Evolutionary conservation across 352 stramenopile species (phyloP).

Genomic region (Globisporangium canariense): DNA sequence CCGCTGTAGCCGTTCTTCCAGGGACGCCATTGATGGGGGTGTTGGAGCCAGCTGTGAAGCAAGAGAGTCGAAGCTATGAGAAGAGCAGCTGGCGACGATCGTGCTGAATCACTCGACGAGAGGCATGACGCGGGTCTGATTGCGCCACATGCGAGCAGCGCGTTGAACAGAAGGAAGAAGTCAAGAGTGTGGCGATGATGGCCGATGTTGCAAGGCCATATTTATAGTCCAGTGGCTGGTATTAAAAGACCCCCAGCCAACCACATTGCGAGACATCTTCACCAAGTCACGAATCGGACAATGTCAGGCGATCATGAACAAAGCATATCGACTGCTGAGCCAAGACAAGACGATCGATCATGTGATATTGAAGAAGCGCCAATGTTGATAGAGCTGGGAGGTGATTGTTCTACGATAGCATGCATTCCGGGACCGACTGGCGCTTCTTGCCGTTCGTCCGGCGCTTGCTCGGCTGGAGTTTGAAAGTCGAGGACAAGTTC

Average conservation of each 20-base stretch:
- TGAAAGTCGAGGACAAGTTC: neutral
- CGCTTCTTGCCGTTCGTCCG: constrained; percentile 74
- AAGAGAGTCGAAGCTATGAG: neutral
- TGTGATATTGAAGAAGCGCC: neutral
- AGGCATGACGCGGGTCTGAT: neutral
- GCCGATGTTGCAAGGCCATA: neutral
- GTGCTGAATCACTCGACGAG: neutral
- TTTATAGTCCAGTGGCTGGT: neutral
- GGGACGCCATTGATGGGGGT: constrained; percentile 1
- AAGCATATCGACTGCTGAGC: too few species aligned
- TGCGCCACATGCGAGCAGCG: neutral
- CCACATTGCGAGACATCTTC: neutral
- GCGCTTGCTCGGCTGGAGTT: constrained; percentile 44
- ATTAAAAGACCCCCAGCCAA: neutral
- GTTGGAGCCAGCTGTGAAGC: neutral
- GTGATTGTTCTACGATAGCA: constrained; percentile 25
- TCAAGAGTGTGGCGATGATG: neutral
- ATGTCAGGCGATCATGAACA: neutral
- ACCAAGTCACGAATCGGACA: neutral
- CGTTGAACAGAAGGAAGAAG: neutral
- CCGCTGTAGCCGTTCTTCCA: constrained; percentile 41
- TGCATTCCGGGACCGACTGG: constrained; percentile 27
- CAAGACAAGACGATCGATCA: neutral
- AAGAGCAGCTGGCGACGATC: neutral
- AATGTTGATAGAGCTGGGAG: neutral